phyloP scores from a whole-genome alignment of 1,139 yeast species.

The Debaryomycetaceae sp. region DNA sequence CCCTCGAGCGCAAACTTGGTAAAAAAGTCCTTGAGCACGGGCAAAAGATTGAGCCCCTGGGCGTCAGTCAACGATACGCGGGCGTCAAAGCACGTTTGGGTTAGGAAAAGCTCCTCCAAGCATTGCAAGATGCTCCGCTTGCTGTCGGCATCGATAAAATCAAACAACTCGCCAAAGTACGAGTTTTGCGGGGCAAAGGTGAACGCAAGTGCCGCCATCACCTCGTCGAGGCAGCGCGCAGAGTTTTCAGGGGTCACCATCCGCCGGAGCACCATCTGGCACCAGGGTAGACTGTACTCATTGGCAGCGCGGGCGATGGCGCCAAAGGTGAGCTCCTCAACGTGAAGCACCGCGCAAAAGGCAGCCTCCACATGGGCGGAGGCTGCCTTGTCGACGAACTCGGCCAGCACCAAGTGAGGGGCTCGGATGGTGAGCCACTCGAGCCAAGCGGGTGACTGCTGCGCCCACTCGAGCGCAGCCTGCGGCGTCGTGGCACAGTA shows the following conservation, averaged over 20 bases:
- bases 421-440: conserved; percentile 17
- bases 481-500: too few relatives aligned
- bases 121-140: conserved; percentile 25
- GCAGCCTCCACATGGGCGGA: too few relatives aligned
- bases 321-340: too few relatives aligned
- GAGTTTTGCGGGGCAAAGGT: conserved; percentile 31
- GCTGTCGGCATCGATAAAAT: conserved; percentile 26
- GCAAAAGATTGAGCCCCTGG: conserved; percentile 17
- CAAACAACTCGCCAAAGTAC: conserved; percentile 40
- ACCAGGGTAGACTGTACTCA: conserved; percentile 51
- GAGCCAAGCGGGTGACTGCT: conserved; percentile 11
- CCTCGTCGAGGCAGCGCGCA: conserved; percentile 10
- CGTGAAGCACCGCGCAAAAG: too few relatives aligned
- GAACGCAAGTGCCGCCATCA: conserved; percentile 41
- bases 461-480: conserved; percentile 3
- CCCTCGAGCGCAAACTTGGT: conserved; percentile 24
- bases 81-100: conserved; percentile 14
- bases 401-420: conserved; percentile 22
- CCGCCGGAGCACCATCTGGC: conserved; percentile 43
- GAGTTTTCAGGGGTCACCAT: conserved; percentile 15
- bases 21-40: conserved; percentile 31
- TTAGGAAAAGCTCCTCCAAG: conserved; percentile 26
- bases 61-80: not conserved
- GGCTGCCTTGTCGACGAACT: conserved; percentile 16
- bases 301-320: conserved; percentile 27